Base-by-base conservation (phyloP, 352 stramenopile genomes). In the Phytopythium boreale region DNA sequence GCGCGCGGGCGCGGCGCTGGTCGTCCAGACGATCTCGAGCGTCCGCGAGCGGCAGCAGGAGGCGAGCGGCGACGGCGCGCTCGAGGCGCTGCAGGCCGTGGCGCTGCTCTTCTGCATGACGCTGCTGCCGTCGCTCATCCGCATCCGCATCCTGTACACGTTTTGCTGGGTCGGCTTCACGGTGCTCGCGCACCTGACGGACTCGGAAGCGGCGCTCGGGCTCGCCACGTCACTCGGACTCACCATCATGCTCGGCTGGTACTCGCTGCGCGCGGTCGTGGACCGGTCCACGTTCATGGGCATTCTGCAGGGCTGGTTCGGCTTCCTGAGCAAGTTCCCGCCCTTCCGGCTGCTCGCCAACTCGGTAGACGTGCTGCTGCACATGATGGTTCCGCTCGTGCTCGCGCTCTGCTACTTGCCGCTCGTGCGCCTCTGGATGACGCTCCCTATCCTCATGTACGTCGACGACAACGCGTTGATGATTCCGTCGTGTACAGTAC, bases 191-290 rank as follows among this genome's bases (percentile, higher is more conserved):
- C 72, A 80, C 27, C 39, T 75, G 51, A 61, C 59, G 11, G 64
- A 74, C 39, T 78, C 74, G 20, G 24, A 79, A 58, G 67, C 66
- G 14, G 71, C 72, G 20, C 62, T 85, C 15, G 77, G 77, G 46
- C 71, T 85, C 36, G 63, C 75, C 11, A 82, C 77, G 29, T 76
- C 74, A 34, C 52, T 79, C 15, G 72, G 77, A 8, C 63, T 81
- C 59, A 79, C 77, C 56, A 81, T 85, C 57, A 85, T 85, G 77
- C 76, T 82, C 64, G 73, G 74, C 34, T 85, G 77, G 77, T 85
- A 82, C 63, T 78, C 74, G 58, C 66, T 85, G 49, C 77, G 77
- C 4, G 49, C 63, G 24, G 24, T 82, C 37, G 34, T 82, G 37
- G 77, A 85, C 55, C 61, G 69, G 11, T 69, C 71, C 26, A 75